These are phyloP conservation scores for Bipolaris sorokiniana DNA, from an alignment of 2,329 filamentous ascomycete species.

Conservation along the genomic window DNA sequence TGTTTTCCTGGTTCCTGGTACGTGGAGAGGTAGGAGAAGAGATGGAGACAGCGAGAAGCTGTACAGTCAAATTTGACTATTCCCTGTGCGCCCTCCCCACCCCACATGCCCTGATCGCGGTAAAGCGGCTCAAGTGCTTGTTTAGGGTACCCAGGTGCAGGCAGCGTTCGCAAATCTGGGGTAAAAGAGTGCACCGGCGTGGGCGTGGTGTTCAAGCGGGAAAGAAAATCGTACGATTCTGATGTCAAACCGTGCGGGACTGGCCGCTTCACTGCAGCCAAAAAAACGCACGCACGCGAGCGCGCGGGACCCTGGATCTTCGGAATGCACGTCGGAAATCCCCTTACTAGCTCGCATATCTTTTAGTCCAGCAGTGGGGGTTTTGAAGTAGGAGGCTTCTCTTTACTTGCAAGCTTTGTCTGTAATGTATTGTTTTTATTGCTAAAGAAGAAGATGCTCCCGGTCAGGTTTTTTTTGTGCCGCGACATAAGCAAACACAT, in stretches of 20 bases:
- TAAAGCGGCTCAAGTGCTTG: conserved; percentile 1
- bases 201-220: conserved; percentile 13
- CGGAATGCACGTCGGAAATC: conserved; percentile 23
- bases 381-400: no score
- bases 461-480: background rate
- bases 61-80: background rate
- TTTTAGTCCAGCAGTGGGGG: background rate
- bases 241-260: conserved; percentile 27
- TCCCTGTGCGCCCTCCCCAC: background rate
- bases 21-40: background rate
- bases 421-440: background rate
- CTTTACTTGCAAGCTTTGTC: no score
- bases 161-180: conserved; percentile 20
- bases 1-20: background rate
- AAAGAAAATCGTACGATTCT: conserved; percentile 41
- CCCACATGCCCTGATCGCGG: background rate
- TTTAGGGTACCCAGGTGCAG: conserved; percentile 1
- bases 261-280: conserved; percentile 15
- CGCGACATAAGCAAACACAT: background rate
- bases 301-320: conserved; percentile 13
- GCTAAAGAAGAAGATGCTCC: no score
- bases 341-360: conserved; percentile 7
- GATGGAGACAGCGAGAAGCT: background rate
- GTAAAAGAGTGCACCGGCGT: conserved; percentile 15
- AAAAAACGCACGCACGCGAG: background rate